These are phyloP conservation scores for Nannochloropsis gaditana DNA, from an alignment of 108 stramenopile species.

Conservation along the genomic window DNA sequence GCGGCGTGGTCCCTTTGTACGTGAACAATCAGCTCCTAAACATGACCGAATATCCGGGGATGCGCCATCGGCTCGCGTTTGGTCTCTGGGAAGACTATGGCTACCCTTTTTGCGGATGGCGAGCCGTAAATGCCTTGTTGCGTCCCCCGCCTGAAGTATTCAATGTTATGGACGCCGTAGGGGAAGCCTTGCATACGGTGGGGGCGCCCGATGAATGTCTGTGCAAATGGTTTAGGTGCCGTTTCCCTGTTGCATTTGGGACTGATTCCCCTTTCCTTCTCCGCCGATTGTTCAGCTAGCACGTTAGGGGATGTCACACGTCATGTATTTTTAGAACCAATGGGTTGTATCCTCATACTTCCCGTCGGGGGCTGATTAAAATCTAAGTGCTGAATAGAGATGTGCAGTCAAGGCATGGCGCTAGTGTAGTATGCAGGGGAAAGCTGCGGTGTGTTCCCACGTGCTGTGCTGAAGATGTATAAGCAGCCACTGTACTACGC, in stretches of 20 bases:
- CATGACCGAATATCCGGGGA: background rate
- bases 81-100: constrained; percentile 9
- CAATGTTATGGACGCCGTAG: background rate
- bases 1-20: background rate
- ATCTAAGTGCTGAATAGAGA: no score
- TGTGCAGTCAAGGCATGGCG: no score
- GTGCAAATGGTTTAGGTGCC: background rate
- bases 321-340: no score
- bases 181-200: background rate
- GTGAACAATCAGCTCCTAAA: background rate
- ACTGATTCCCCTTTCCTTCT: constrained; percentile 2
- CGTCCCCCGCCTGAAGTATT: background rate
- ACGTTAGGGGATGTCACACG: no score
- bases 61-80: background rate
- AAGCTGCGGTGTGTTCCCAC: no score
- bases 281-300: background rate
- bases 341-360: no score
- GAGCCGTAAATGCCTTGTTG: constrained; percentile 8
- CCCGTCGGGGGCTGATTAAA: no score
- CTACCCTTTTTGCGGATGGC: constrained; percentile 17
- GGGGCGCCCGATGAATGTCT: constrained; percentile 16
- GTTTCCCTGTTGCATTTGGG: background rate
- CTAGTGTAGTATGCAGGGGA: no score
- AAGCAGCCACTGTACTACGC: no score
- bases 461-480: no score